Base-by-base conservation (phyloP, 176 grass and related monocot genomes). In the Urochloa ruziziensis region DNA sequence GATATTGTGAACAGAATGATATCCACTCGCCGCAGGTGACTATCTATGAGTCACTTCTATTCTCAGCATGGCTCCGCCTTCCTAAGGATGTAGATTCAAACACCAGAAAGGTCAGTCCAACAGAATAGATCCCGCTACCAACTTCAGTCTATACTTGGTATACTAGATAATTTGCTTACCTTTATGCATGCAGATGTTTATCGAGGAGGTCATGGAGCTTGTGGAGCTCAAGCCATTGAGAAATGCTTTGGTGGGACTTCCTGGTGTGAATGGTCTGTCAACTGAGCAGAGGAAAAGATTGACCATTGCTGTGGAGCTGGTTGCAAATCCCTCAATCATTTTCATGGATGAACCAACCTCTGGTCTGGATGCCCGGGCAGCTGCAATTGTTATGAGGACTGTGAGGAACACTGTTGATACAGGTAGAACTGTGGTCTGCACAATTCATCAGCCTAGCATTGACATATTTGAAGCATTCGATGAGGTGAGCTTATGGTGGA, bases 401-500 rank as follows among this genome's bases (percentile, higher is more conserved):
- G 94, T 97, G 58, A 97, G 94, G 62, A 97, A 97, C 80, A 97
- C 89, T 59, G 94, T 94, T 2, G 74, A 97, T 60, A 94, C 94
- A 23, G 94, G 94, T 16, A 94, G 94, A 54, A 97, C 94, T 67
- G 92, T 97, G 23, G 92, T 97, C 29, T 97, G 94, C 82, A 97
- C 94, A 7, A 97, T 97, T 85, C 94, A 97, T 87, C 94, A 97
- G 18, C 94, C 94, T 64, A 97, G 94, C 84, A 97, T 97, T 80
- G 94, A 97, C 76, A 94, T 97, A 72, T 97, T 97, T 89, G 94
- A 97, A 97, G 88, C 94, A 39, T 97, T 97, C 30, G 90, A 97
- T 89, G 94, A 97, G 92, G 94, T 97, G 29, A 67, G 82, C 25
- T 47, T 71, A 19, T 0, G 24, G 42, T 71, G 68, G 68, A 29